Percentiles rank a stretch among this genome's conserved stretches.
phyloP scores from a whole-genome alignment of 2,329 filamentous ascomycete genomes.

The Beauveria rudraprayagi region DNA sequence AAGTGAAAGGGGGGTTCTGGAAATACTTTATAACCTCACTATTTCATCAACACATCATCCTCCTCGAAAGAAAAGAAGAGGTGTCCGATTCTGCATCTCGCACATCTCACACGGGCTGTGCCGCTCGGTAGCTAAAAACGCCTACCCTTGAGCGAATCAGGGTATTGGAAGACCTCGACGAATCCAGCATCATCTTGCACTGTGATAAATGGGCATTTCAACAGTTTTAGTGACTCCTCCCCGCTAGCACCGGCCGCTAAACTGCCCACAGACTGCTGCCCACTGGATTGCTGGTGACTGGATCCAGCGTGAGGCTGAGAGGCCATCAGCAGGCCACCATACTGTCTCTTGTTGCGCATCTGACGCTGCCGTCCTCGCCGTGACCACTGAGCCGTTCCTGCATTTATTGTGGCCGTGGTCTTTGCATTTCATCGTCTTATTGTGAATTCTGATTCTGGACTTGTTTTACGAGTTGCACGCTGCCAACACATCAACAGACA shows the following conservation, averaged over 20 bases:
- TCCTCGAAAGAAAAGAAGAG: background rate
- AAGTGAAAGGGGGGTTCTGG: no score
- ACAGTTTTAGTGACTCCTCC: background rate
- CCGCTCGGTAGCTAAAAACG: constrained; percentile 3
- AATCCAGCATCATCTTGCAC: background rate
- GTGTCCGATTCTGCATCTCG: background rate
- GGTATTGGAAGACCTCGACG: no score
- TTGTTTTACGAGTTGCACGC: constrained; percentile 6
- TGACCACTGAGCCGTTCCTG: constrained; percentile 16
- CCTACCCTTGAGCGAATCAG: background rate
- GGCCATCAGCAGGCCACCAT: constrained; percentile 32
- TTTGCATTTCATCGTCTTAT: constrained; percentile 11
- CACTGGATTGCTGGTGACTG: constrained; percentile 19
- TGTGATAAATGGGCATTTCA: background rate
- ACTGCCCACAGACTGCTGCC: background rate
- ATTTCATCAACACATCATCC: no score
- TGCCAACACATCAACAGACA: constrained; percentile 1
- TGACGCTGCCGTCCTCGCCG: constrained; percentile 9
- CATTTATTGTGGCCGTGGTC: constrained; percentile 19
- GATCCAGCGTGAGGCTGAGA: constrained; percentile 30
- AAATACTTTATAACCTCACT: no score
- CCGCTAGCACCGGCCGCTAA: background rate
- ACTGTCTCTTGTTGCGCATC: constrained; percentile 20
- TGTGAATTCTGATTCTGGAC: constrained; percentile 11
- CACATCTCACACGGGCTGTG: background rate